phyloP scores from a whole-genome alignment of 495 filamentous ascomycete genomes.

The Aspergillus baeticus region DNA sequence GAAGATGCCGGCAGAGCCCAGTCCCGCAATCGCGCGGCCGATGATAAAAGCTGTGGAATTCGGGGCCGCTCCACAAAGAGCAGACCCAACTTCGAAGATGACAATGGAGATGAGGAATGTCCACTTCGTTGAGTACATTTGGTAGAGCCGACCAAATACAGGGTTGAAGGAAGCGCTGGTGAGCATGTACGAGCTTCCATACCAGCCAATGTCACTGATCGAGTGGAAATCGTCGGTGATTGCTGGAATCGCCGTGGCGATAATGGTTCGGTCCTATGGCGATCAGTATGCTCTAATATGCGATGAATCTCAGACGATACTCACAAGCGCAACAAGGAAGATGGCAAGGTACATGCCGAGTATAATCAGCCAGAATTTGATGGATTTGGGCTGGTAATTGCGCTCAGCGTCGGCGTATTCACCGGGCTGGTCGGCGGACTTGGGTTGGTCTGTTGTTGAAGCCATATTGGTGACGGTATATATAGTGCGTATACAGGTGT shows the following conservation, averaged over 20 bases:
- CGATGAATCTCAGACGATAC: slow-evolving; percentile 1
- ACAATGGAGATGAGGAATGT: not conserved
- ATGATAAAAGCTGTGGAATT: not conserved
- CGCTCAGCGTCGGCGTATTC: slow-evolving; percentile 40
- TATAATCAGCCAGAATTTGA: slow-evolving; percentile 33
- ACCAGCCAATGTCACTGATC: slow-evolving; percentile 10
- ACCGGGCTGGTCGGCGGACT: not conserved
- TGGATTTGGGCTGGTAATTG: slow-evolving; percentile 35
- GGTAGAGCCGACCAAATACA: slow-evolving; percentile 7
- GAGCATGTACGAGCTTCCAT: slow-evolving; percentile 1
- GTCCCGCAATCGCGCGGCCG: slow-evolving; percentile 4
- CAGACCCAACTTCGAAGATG: not conserved
- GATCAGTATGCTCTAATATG: not conserved
- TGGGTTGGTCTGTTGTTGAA: slow-evolving; percentile 14
- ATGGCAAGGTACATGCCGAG: slow-evolving; percentile 32
- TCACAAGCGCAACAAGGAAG: slow-evolving; percentile 38
- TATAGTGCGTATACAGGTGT: no score
- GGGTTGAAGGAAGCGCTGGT: not conserved
- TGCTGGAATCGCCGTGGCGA: slow-evolving; percentile 4
- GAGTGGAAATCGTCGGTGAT: slow-evolving; percentile 8
- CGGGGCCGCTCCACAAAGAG: not conserved
- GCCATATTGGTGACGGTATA: slow-evolving; percentile 5
- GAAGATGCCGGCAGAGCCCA: slow-evolving; percentile 5
- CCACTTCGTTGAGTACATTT: slow-evolving; percentile 4
- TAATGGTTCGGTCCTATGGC: not conserved